Evolutionary conservation across 2,329 filamentous ascomycete genomes (phyloP), one percentile per base, ranked within the genome.

Genomic region (Ophiostoma himal-ulmi): DNA sequence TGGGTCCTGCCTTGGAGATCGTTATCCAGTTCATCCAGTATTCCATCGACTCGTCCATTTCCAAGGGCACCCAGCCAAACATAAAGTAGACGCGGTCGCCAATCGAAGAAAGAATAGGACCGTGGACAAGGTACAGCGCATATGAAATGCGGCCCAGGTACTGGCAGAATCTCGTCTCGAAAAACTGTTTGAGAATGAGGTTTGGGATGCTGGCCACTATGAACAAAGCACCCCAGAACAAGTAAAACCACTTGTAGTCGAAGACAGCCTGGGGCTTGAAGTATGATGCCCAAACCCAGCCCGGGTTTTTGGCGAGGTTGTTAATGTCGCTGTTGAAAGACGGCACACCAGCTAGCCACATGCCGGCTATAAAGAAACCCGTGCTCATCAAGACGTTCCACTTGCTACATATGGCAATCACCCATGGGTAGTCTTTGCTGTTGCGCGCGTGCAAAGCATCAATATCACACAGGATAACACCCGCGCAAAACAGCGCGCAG

Each of bases 181-280:
- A 89, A 75, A 89, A 86, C 2, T 78, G 73, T 77, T 83, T 85
- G 20, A 89, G 80, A 83, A 83, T 74, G n/a, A 91, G 82, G n/a
- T 84, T 85, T 7, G 85, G 84, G 2, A 86, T 79, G 0, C 83
- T 81, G 0, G 84, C 80, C 0, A 91, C 83, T 0, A 89, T 76
- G 69, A 88, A 81, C 34, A 81, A 79, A 0, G 88, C 82, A 0
- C 87, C 88, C 80, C 83, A 86, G 76, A 88, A 88, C 2, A 90
- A 82, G 76, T 83, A 90, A 78, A 90, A 90, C 87, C 87, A 90
- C 77, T 90, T 90, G 75, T 83, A 84, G 76, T 90, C 86, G 74
- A 82, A 89, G 13, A 88, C 85, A 1, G 88, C 88, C 75, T 90
- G 87, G 0, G 88, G 87, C 72, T 89, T 89, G 70, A 91, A 79